Evolutionary conservation across 2,329 filamentous ascomycete genomes (phyloP).

Genomic region (Akanthomyces uredinophilus): DNA sequence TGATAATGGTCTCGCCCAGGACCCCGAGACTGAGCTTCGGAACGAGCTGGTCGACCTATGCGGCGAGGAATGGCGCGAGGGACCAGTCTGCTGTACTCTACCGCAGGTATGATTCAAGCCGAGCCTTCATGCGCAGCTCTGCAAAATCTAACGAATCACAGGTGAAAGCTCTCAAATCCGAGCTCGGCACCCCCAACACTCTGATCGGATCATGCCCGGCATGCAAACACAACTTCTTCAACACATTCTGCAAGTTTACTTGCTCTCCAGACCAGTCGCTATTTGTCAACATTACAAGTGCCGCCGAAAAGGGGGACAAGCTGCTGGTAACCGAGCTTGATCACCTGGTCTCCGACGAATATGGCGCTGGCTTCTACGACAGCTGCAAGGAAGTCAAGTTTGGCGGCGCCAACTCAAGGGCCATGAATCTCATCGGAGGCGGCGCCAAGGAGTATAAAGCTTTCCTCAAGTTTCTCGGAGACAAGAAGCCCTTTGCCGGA

Average conservation of each 20-base stretch:
- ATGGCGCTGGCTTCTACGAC: constrained; percentile 84
- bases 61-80: constrained; percentile 77
- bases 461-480: constrained; percentile 85
- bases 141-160: constrained; percentile 27
- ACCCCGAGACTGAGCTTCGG: constrained; percentile 66
- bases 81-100: constrained; percentile 76
- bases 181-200: constrained; percentile 79
- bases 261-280: constrained; percentile 95
- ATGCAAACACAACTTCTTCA: constrained; percentile 98
- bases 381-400: constrained; percentile 99
- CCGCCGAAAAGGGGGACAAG: constrained; percentile 55
- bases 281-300: constrained; percentile 87
- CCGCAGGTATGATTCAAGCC: constrained; percentile 57
- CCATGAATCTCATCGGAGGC: constrained; percentile 93
- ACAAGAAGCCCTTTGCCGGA: constrained; percentile 77
- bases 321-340: constrained; percentile 77
- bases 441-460: constrained; percentile 85
- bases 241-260: constrained; percentile 96
- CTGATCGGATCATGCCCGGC: constrained; percentile 93
- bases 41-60: constrained; percentile 79
- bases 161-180: constrained; percentile 75
- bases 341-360: constrained; percentile 78
- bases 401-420: constrained; percentile 84
- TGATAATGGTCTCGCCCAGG: constrained; percentile 77
- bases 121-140: not conserved